These are phyloP conservation scores for Cucurbita ficifolia DNA, from an alignment of 306 rosid genomes.

Conservation along the genomic window DNA sequence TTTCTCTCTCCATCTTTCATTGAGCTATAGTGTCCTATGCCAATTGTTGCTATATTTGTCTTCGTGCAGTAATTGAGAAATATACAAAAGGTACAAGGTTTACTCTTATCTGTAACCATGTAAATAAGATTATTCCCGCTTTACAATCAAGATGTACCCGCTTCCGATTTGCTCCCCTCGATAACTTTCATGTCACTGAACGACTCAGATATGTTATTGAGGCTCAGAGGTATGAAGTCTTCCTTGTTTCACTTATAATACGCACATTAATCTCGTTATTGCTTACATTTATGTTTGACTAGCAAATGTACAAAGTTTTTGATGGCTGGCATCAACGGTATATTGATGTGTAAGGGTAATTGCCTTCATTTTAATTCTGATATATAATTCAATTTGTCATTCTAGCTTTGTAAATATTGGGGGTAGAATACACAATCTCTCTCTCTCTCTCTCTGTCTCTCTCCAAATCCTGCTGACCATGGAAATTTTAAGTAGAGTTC, in stretches of 20 bases:
- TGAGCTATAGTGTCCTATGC: background rate
- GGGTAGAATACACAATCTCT: background rate
- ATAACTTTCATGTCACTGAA: conserved; percentile 62
- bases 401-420: background rate
- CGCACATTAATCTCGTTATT: background rate
- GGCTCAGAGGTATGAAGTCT: conserved; percentile 49
- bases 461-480: too few relatives aligned
- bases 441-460: background rate
- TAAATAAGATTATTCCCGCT: conserved; percentile 93
- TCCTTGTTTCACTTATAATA: background rate
- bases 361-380: background rate
- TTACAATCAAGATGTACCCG: conserved; percentile 93
- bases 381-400: background rate
- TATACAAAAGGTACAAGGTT: conserved; percentile 82
- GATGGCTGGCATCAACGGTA: background rate
- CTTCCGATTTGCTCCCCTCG: conserved; percentile 95
- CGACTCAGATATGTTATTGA: conserved; percentile 71
- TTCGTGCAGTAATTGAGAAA: conserved; percentile 72
- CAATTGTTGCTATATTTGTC: background rate
- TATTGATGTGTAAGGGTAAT: background rate
- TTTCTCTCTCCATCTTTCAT: background rate
- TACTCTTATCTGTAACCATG: conserved; percentile 83
- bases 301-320: background rate
- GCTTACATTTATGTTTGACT: background rate
- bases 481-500: background rate